Evolutionary conservation across 345 rosid species (phyloP), one percentile per base, ranked within the genome.

Genomic region (Salix brachista): DNA sequence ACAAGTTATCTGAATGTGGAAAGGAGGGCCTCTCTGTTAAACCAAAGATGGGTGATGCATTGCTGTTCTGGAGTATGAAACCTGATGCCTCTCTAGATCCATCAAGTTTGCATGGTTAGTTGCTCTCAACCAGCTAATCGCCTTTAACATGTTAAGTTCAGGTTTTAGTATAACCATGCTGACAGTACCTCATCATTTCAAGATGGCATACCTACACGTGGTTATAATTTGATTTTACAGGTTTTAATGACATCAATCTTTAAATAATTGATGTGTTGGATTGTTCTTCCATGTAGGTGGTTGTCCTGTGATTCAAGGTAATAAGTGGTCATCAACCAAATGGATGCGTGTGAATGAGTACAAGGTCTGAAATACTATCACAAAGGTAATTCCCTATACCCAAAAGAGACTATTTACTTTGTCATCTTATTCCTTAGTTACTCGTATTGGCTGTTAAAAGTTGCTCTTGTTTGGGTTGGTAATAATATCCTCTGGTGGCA

Each of bases 241-340:
- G 9, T 44, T 67, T 28, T 26, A 77, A 28, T 52, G 34, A 16
- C 61, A 5, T 26, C 39, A 66, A 69, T 32, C 16, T 17, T 69
- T 65, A 23, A 54, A n/a, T 72, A 61, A 39, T 56, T 71, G 65
- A 71, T 71, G 41, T 65, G 25, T 62, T 66, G 37, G 72, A 69
- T 56, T 36, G 66, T 65, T 36, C 61, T 21, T 72, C 80, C 65
- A 23, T 66, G 69, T 88, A 95, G 99, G 97, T 77, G 97, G 99
- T 75, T 95, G 99, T 80, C 88, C 97, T 56, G 96, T 95, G 67
- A 90, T 95, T 75, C 88, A 75, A 82, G 99, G 99, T 79, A 91
- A 93, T 83, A 93, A 95, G 80, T 95, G 99, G 99, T 95, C 99
- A 73, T 90, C 97, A 6, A 95, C 99, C 61, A 95, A 95, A 77